Evolutionary conservation across 176 grass and related monocot species (phyloP).

Genomic region (Juncus effusus): DNA sequence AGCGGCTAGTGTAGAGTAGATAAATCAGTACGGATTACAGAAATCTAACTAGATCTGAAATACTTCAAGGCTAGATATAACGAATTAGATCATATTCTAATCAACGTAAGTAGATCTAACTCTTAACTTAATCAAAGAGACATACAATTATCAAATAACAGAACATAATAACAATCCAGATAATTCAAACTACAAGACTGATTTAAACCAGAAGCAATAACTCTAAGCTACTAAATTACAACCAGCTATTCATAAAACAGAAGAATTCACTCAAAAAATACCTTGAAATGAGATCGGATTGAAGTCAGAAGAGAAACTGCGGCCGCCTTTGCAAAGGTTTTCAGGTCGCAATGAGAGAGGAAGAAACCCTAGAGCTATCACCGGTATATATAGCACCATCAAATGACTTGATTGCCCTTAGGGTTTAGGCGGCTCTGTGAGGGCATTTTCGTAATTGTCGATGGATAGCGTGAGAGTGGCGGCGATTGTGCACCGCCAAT

Average conservation of each 20-base stretch:
- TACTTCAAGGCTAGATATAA: not conserved
- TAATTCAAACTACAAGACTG: not conserved
- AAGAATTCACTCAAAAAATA: constrained; percentile 12
- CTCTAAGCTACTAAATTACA: not conserved
- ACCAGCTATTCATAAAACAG: not conserved
- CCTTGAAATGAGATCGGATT: not conserved
- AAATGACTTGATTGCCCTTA: constrained; percentile 17
- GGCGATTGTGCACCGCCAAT: constrained; percentile 16
- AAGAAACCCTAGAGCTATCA: constrained; percentile 15
- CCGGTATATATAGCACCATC: not conserved
- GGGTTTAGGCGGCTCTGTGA: not conserved
- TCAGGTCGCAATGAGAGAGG: constrained; percentile 3
- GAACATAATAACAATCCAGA: not conserved
- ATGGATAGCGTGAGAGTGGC: not conserved
- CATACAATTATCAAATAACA: no score
- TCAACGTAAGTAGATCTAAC: no score
- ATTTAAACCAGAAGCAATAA: not conserved
- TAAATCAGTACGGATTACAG: not conserved
- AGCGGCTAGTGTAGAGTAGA: no score
- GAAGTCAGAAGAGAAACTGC: not conserved
- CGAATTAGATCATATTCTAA: not conserved
- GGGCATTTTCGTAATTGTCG: constrained; percentile 17
- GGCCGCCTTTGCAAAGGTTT: not conserved
- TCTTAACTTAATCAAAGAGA: no score
- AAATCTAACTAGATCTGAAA: constrained; percentile 2